Base-by-base conservation (phyloP, 805 yeast genomes). In the Teunomyces pallodes region DNA sequence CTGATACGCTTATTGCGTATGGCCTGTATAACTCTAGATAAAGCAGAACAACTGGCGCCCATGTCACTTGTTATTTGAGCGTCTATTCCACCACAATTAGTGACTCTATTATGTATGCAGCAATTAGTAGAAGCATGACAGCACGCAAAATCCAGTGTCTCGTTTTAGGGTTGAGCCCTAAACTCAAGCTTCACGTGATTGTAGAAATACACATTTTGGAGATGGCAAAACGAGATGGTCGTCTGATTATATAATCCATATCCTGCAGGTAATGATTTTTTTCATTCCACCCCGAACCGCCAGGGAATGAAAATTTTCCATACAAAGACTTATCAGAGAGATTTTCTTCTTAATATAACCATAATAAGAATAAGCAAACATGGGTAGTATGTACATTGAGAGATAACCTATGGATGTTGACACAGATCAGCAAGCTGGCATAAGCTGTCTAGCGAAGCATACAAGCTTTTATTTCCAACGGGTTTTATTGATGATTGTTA, bases 331-430 rank as follows among this genome's bases (percentile, higher is more conserved):
- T 49, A 53, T 55, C 54, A 50, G 54, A 54, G 50, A 45, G 47
- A 47, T 46, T 42, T 49, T 44, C 52, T 52, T 50, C 40, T 51
- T 47, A 50, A 44, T 50, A 45, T 46, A 51, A 50, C 46, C 41
- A 38, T 46, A 53, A 55, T 54, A 56, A 60, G 55, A 60, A 72
- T 70, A 71, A 76, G 72, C 69, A 74, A 82, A 70, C 76, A 83
- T 83, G 89, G 76, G 87, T 81, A 83, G 89, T 83, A 83, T 76
- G 89, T 38, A 38, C 41, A 38, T n/a, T 29, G 17, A 38, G 41
- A 38, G 26, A 12, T 9, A 38, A 20, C 14, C 30, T 38, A 26
- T 38, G 41, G 13, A 17, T 8, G 41, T 20, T 26, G 28, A 8
- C 28, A 38, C 30, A 38, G 41, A 16, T 24, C 13, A 26, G 16